Evolutionary conservation across 192 early-diverging fungal species (phyloP).

Genomic region (Entomortierella chlamydospora): DNA sequence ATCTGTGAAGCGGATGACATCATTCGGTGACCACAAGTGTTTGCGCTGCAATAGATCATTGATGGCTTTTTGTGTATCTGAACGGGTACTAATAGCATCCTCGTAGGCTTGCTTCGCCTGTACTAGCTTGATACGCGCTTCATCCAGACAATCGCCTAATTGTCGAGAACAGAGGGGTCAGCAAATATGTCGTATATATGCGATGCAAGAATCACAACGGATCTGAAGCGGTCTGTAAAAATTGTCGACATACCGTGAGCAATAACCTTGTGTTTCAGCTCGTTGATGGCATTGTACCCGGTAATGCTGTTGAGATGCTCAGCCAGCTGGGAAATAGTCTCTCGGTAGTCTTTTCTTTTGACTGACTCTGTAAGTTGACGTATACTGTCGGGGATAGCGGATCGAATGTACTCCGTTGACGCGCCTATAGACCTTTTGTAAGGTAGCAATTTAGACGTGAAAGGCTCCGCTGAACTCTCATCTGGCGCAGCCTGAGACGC

Average conservation of each 20-base stretch:
- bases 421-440: conserved; percentile 32
- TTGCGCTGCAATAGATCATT: conserved; percentile 84
- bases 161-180: neutral
- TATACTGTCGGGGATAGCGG: conserved; percentile 22
- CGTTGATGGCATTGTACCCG: conserved; percentile 75
- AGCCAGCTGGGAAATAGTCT: conserved; percentile 35
- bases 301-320: conserved; percentile 76
- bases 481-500: neutral
- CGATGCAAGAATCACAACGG: too few relatives aligned
- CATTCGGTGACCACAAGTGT: conserved; percentile 77
- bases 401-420: conserved; percentile 41
- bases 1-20: conserved; percentile 80
- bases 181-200: neutral
- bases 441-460: conserved; percentile 29
- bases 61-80: conserved; percentile 77
- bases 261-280: conserved; percentile 74
- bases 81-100: conserved; percentile 64
- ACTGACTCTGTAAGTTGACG: conserved; percentile 45
- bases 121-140: conserved; percentile 28
- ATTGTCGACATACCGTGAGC: conserved; percentile 57
- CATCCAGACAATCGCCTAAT: conserved; percentile 37
- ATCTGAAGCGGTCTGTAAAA: too few relatives aligned
- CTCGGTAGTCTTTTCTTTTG: conserved; percentile 44
- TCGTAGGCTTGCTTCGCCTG: conserved; percentile 67
- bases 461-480: conserved; percentile 23